These are phyloP conservation scores for Pseudogymnoascus sp. DNA, from an alignment of 2,329 filamentous ascomycete species.

Conservation along the genomic window DNA sequence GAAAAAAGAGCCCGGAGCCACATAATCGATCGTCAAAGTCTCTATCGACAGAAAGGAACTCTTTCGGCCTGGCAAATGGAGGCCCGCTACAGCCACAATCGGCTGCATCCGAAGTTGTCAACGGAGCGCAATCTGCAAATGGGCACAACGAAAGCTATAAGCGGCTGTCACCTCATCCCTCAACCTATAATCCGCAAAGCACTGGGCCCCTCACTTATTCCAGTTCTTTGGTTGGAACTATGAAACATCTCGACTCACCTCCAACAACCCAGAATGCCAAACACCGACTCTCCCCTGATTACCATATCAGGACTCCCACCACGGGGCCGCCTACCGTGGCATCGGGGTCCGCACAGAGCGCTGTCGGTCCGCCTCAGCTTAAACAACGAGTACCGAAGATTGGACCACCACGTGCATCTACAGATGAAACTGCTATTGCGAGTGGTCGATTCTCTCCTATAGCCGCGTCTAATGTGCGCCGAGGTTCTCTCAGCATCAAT, in stretches of 20 bases:
- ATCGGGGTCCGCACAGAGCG: not conserved
- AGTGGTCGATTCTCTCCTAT: slow-evolving; percentile 75
- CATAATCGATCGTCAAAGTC: slow-evolving; percentile 20
- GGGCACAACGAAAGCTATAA: slow-evolving; percentile 19
- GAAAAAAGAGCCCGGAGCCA: slow-evolving; percentile 23
- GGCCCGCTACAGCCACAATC: slow-evolving; percentile 11
- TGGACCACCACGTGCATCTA: slow-evolving; percentile 57
- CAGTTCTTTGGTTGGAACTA: slow-evolving; percentile 23
- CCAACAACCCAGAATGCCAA: slow-evolving; percentile 26
- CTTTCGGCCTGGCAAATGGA: slow-evolving; percentile 24
- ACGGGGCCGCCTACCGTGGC: slow-evolving; percentile 26
- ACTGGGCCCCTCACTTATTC: slow-evolving; percentile 27
- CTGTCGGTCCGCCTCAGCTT: slow-evolving; percentile 43
- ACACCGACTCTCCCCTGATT: slow-evolving; percentile 53
- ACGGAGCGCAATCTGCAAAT: slow-evolving; percentile 17
- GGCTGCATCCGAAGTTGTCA: slow-evolving; percentile 11
- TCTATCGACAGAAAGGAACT: slow-evolving; percentile 23
- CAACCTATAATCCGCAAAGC: slow-evolving; percentile 24
- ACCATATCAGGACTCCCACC: slow-evolving; percentile 35
- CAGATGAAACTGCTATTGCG: slow-evolving; percentile 57
- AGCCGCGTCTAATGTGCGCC: slow-evolving; percentile 47
- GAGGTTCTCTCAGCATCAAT: slow-evolving; percentile 75
- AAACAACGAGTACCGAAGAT: slow-evolving; percentile 78
- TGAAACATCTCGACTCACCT: slow-evolving; percentile 19
- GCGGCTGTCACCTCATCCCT: slow-evolving; percentile 17